phyloP scores from a whole-genome alignment of 306 rosid genomes.

The Cotoneaster glaucophyllus region DNA sequence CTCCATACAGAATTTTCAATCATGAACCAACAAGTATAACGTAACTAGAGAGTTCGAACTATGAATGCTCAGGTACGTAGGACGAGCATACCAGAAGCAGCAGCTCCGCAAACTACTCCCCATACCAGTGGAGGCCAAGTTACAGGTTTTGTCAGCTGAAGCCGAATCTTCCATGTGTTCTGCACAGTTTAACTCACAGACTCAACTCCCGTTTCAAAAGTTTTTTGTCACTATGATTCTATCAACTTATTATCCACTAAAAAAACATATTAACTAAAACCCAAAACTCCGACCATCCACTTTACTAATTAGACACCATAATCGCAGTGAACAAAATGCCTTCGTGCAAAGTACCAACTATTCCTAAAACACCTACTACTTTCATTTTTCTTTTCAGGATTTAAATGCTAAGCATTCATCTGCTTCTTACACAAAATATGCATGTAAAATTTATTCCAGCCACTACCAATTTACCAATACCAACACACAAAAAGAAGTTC shows the following conservation, averaged over 20 bases:
- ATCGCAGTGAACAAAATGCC: background rate
- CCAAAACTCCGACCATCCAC: background rate
- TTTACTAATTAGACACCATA: background rate
- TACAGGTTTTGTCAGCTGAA: constrained; percentile 95
- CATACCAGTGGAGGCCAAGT: constrained; percentile 99
- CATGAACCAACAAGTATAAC: background rate
- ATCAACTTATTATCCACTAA: background rate
- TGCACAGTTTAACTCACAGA: constrained; percentile 36
- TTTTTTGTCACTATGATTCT: background rate
- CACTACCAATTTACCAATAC: background rate
- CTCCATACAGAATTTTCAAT: background rate
- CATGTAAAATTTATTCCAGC: background rate
- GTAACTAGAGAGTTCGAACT: background rate
- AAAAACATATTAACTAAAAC: background rate
- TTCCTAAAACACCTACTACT: background rate
- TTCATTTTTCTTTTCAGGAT: background rate
- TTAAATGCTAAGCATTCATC: background rate
- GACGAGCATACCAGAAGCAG: constrained; percentile 77
- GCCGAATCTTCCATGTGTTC: constrained; percentile 97
- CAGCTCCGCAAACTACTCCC: constrained; percentile 99
- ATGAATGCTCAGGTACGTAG: background rate
- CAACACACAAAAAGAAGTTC: background rate
- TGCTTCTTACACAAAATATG: background rate
- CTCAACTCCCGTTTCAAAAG: constrained; percentile 1
- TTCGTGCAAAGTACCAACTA: background rate